Conservation (phyloP, 805 yeast genomes). For the Kuraishia molischiana region DNA sequence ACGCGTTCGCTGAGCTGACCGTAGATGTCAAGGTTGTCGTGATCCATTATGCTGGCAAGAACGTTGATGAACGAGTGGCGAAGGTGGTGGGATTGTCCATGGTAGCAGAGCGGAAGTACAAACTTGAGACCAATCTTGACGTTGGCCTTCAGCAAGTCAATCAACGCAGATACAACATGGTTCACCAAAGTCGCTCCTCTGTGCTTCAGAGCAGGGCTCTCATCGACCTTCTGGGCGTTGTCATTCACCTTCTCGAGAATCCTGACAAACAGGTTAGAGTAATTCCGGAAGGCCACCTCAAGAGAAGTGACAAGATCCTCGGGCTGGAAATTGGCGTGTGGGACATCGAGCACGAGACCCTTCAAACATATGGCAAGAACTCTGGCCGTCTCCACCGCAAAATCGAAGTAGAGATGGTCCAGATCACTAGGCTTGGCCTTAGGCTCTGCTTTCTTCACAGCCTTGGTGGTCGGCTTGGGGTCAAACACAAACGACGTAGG, state of each 20-base stretch:
- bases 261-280: conserved; percentile 52
- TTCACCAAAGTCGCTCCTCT: conserved; percentile 50
- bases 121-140: conserved; percentile 68
- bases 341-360: conserved; percentile 49
- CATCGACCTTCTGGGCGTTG: conserved; percentile 4
- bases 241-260: conserved; percentile 35
- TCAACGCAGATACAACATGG: conserved; percentile 53
- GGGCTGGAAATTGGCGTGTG: conserved; percentile 41
- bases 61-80: conserved; percentile 70
- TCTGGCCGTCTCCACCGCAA: conserved; percentile 55
- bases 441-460: not conserved
- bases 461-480: not conserved
- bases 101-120: conserved; percentile 73
- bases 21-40: conserved; percentile 25
- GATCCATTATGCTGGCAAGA: conserved; percentile 36
- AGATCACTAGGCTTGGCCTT: conserved; percentile 18
- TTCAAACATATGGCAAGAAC: conserved; percentile 47
- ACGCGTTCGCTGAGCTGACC: conserved; percentile 12
- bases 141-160: conserved; percentile 63
- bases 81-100: conserved; percentile 45
- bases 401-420: conserved; percentile 41
- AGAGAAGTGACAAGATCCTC: conserved; percentile 19
- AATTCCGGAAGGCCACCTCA: conserved; percentile 57
- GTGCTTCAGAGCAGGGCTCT: conserved; percentile 26
- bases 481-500: not conserved